Percentiles rank a stretch among this genome's conserved stretches.
phyloP scores from a whole-genome alignment of 495 filamentous ascomycete species.

The Penicillium lividum region DNA sequence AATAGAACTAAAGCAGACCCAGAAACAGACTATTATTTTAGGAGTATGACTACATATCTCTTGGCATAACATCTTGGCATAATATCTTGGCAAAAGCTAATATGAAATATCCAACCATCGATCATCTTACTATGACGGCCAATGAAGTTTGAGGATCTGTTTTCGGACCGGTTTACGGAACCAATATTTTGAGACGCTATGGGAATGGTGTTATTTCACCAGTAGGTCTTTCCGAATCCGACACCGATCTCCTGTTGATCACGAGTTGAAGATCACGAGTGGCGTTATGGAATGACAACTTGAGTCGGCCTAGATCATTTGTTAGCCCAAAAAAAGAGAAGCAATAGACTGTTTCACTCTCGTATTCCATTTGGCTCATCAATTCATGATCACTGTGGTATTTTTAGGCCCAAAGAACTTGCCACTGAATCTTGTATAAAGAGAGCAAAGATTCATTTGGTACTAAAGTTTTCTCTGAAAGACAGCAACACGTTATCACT shows the following conservation, averaged over 20 bases:
- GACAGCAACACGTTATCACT: background rate
- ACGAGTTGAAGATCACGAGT: background rate
- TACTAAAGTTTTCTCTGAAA: background rate
- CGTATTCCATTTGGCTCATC: background rate
- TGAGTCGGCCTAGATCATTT: constrained; percentile 3
- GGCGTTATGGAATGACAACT: background rate
- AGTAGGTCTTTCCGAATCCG: no score
- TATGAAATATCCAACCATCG: background rate
- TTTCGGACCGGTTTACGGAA: background rate
- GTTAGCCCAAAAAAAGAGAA: background rate
- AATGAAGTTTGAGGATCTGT: background rate
- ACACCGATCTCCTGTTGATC: background rate
- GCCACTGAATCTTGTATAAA: constrained; percentile 4
- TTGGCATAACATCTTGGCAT: background rate
- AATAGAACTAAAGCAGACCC: background rate
- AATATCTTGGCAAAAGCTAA: background rate
- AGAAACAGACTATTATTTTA: background rate
- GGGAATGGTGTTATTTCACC: background rate
- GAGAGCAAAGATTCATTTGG: background rate
- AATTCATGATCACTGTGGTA: background rate
- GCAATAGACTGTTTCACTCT: background rate
- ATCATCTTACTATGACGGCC: background rate
- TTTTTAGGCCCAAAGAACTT: background rate
- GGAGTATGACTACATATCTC: background rate
- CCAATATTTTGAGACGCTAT: background rate